Conservation (phyloP, 345 rosid genomes). For the Murraya koenigii region DNA sequence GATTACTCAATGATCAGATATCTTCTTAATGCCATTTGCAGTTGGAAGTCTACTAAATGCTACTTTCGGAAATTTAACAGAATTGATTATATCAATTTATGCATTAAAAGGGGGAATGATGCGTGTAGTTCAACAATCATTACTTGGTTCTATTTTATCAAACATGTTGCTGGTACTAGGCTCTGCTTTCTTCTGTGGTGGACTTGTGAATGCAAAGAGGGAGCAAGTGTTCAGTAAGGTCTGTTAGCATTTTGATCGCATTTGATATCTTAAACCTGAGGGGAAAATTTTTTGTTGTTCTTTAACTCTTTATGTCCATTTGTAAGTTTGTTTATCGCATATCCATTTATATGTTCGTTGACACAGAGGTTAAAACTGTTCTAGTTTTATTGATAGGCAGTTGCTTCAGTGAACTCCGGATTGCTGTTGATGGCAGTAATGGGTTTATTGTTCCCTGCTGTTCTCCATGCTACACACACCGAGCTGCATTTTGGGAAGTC, state of each 20-base stretch:
- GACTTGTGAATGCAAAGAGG: constrained; percentile 36
- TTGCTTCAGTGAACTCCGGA: constrained; percentile 43
- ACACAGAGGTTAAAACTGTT: background rate
- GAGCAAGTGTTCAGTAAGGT: constrained; percentile 48
- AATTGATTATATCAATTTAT: constrained; percentile 49
- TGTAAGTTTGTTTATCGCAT: too few relatives aligned
- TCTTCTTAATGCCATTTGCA: constrained; percentile 19
- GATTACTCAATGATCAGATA: background rate
- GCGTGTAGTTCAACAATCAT: constrained; percentile 53
- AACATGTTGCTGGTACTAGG: constrained; percentile 61
- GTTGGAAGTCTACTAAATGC: constrained; percentile 54
- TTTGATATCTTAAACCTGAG: background rate
- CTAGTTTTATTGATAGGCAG: constrained; percentile 31
- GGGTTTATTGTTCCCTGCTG: constrained; percentile 47
- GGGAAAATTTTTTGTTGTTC: background rate
- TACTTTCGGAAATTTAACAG: constrained; percentile 53
- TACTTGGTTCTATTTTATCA: constrained; percentile 50
- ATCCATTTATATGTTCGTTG: background rate
- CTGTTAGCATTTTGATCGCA: background rate
- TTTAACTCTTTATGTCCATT: too few relatives aligned
- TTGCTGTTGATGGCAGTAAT: constrained; percentile 51
- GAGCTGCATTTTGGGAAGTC: constrained; percentile 52
- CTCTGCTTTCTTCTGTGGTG: constrained; percentile 52
- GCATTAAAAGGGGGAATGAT: constrained; percentile 43
- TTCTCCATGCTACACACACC: constrained; percentile 47